Conservation (phyloP, 495 filamentous ascomycete species). For the Geopyxis carbonaria region DNA sequence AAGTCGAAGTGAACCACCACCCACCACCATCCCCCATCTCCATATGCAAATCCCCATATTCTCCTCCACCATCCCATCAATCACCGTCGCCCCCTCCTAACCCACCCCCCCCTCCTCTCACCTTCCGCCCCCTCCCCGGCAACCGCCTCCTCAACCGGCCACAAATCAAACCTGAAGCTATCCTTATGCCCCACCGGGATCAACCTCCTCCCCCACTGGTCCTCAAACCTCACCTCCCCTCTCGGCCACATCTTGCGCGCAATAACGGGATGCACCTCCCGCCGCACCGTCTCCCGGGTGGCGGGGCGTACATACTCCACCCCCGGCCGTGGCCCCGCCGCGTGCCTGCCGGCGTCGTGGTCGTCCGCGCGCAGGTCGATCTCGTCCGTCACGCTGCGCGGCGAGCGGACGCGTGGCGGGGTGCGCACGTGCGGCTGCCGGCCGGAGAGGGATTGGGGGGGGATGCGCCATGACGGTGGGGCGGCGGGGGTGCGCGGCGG, state of each 20-base stretch:
- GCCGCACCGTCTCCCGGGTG: background rate
- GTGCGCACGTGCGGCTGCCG: constrained; percentile 19
- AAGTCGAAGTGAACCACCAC: too few species aligned
- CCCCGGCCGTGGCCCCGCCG: background rate
- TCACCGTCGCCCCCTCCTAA: constrained; percentile 4
- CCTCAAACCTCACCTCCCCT: constrained; percentile 23
- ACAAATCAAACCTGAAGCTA: constrained; percentile 22
- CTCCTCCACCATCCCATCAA: background rate
- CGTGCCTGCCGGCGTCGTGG: constrained; percentile 1
- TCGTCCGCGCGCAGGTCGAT: constrained; percentile 19
- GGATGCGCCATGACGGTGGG: constrained; percentile 24
- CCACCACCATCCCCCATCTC: too few species aligned
- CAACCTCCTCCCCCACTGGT: constrained; percentile 23
- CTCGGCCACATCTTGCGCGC: constrained; percentile 23
- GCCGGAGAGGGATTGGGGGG: constrained; percentile 18
- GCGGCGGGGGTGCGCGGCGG: constrained; percentile 7
- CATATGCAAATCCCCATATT: too few species aligned
- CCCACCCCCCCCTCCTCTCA: constrained; percentile 16
- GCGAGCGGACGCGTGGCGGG: constrained; percentile 22
- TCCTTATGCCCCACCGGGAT: constrained; percentile 15
- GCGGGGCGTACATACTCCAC: background rate
- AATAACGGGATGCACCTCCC: constrained; percentile 18
- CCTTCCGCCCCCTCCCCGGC: constrained; percentile 15
- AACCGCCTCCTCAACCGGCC: constrained; percentile 24
- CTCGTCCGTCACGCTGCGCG: constrained; percentile 15